Percentiles rank a stretch among this genome's conserved stretches.
phyloP scores from a whole-genome alignment of 2,329 filamentous ascomycete genomes.

The Phialocephala sp. region DNA sequence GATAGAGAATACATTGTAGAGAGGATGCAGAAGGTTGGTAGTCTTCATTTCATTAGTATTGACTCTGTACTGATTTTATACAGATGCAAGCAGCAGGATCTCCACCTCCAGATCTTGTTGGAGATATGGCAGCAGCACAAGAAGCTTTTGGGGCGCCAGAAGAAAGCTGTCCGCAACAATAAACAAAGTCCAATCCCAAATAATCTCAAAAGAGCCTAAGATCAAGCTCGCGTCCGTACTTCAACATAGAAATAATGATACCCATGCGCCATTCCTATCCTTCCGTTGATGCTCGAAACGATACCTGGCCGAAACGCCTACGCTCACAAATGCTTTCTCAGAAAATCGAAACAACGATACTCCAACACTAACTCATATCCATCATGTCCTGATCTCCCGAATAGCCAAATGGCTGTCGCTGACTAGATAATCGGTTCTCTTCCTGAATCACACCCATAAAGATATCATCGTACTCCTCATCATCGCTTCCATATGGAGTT shows the following conservation, averaged over 20 bases:
- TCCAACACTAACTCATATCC: constrained; percentile 34
- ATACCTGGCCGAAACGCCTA: constrained; percentile 34
- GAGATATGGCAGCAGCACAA: constrained; percentile 84
- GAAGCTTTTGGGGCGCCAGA: constrained; percentile 68
- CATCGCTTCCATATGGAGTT: constrained; percentile 49
- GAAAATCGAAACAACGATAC: constrained; percentile 13
- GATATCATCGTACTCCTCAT: constrained; percentile 65
- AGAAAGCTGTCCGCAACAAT: constrained; percentile 68
- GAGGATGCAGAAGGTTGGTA: constrained; percentile 90
- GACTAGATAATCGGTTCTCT: constrained; percentile 42
- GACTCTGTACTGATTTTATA: constrained; percentile 32
- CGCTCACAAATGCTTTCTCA: constrained; percentile 29
- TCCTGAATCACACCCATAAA: constrained; percentile 70
- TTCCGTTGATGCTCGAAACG: constrained; percentile 15
- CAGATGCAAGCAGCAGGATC: constrained; percentile 97
- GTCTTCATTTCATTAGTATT: constrained; percentile 17
- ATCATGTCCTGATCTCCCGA: constrained; percentile 42
- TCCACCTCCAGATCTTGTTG: constrained; percentile 88
- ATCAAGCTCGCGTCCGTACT: constrained; percentile 1
- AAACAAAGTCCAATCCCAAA: constrained; percentile 38
- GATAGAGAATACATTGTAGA: constrained; percentile 95
- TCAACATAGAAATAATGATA: constrained; percentile 20
- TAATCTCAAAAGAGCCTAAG: constrained; percentile 12
- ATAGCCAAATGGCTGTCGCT: constrained; percentile 32
- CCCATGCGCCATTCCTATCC: constrained; percentile 22